Conservation (phyloP, 176 grass and related monocot species). For the Eleusine coracana region DNA sequence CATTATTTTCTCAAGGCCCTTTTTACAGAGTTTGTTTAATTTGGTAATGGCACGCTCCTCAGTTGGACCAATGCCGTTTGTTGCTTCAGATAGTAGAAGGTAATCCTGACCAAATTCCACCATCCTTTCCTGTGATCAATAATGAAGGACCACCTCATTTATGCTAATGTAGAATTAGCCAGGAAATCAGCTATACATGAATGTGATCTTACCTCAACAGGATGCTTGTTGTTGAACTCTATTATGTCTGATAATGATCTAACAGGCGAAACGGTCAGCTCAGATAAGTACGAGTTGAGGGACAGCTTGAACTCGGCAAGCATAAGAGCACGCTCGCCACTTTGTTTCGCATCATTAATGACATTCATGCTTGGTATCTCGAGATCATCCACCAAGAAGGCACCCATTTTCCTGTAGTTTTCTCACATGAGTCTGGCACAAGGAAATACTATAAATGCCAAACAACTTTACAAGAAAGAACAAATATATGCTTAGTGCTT, state of each 20-base stretch:
- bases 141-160: background rate
- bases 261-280: slow-evolving; percentile 53
- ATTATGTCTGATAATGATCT: slow-evolving; percentile 81
- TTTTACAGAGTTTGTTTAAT: slow-evolving; percentile 53
- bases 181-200: background rate
- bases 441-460: background rate
- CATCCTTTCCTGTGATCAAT: slow-evolving; percentile 61
- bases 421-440: background rate
- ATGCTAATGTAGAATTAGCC: background rate
- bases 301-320: slow-evolving; percentile 79
- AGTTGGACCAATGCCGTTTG: slow-evolving; percentile 48
- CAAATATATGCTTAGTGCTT: background rate
- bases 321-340: slow-evolving; percentile 57
- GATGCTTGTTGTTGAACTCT: slow-evolving; percentile 64
- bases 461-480: background rate
- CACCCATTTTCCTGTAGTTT: slow-evolving; percentile 61
- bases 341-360: slow-evolving; percentile 56
- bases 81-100: slow-evolving; percentile 67
- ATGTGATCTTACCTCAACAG: slow-evolving; percentile 43
- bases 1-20: slow-evolving; percentile 69
- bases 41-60: slow-evolving; percentile 58
- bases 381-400: slow-evolving; percentile 69
- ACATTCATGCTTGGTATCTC: slow-evolving; percentile 67
- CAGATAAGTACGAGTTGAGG: slow-evolving; percentile 70
- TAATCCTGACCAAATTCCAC: slow-evolving; percentile 63